Base-by-base conservation (phyloP, 345 rosid species). In the Reutealis trisperma region DNA sequence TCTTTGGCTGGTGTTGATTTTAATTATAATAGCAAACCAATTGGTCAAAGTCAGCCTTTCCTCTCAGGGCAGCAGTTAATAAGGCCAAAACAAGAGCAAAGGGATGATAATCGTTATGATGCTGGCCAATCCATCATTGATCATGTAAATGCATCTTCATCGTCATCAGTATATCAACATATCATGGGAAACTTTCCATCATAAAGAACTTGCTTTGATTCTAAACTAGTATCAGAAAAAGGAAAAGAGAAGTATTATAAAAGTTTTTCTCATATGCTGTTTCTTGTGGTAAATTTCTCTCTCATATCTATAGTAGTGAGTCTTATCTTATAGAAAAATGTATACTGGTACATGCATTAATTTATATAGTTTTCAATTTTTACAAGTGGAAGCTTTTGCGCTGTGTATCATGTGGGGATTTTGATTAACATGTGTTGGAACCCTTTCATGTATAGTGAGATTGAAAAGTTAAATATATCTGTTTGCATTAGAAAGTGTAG, bases 81-180 rank as follows among this genome's bases (percentile, higher is more conserved):
- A 14, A 81, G 80, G 57, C 88, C 89, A 19, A 86, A 88, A 75
- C 83, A 78, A 81, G 94, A 90, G 79, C 80, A 72, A 32, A 80
- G 80, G 73, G 90, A 83, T 71, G 89, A 85, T 27, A 80, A 74
- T 61, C 63, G 74, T 24, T 81, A 80, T 59, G 87, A 82, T 74
- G 81, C 80, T 71, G 77, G 78, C 47, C 63, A 80, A 14, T 79
- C 87, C 63, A 77, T 81, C 55, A 59, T 83, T 62, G 85, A 84
- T 65, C 84, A 81, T 52, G 73, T 80, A 42, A 83, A 79, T 70
- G 63, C 80, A 37, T 49, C 84, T 16, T 60, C 75, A 2, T 74
- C 88, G 19, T 73, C 81, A 41, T 71, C 86, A 1, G 34, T 82
- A 67, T 86, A 83, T 80, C 83, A 75, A 34, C 84, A 63, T 30